A percentile compares a stretch with the other conserved stretches of the same genome.
These are phyloP conservation scores for Cryphonectria parasitica DNA, from an alignment of 2,329 filamentous ascomycete genomes.

Conservation along the genomic window DNA sequence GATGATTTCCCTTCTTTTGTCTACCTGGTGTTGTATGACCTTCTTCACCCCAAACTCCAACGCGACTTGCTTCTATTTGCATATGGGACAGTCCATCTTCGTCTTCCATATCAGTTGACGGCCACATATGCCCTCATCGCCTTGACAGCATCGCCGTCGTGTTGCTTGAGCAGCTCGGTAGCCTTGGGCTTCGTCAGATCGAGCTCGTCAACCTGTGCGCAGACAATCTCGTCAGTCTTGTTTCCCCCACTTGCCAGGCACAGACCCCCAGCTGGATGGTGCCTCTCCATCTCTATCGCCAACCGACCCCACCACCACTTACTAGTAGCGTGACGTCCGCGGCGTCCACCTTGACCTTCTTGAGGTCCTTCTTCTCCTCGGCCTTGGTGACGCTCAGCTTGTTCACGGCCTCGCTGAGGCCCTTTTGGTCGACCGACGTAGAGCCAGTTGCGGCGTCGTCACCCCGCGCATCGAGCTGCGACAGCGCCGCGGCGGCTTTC, in stretches of 20 bases:
- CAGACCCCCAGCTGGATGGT: background rate
- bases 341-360: constrained; percentile 74
- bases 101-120: constrained; percentile 20
- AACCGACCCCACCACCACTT: constrained; percentile 37
- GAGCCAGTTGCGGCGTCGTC: constrained; percentile 50
- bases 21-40: background rate
- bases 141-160: constrained; percentile 71
- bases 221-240: background rate
- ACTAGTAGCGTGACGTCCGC: constrained; percentile 73
- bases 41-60: background rate
- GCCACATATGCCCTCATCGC: constrained; percentile 65
- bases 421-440: constrained; percentile 69
- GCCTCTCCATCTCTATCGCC: constrained; percentile 35
- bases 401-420: constrained; percentile 73
- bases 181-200: constrained; percentile 73
- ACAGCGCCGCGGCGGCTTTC: constrained; percentile 75
- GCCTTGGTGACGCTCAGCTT: constrained; percentile 49
- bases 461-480: constrained; percentile 62
- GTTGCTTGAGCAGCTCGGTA: constrained; percentile 71
- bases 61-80: background rate
- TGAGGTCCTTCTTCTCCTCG: constrained; percentile 51
- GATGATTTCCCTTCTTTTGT: background rate
- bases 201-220: constrained; percentile 65
- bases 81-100: background rate
- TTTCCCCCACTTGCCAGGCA: background rate